Percentiles rank a stretch among this genome's conserved stretches.
Evolutionary conservation across 371 early-diverging fungal species (phyloP).

Genomic region (Lichtheimia ramosa): DNA sequence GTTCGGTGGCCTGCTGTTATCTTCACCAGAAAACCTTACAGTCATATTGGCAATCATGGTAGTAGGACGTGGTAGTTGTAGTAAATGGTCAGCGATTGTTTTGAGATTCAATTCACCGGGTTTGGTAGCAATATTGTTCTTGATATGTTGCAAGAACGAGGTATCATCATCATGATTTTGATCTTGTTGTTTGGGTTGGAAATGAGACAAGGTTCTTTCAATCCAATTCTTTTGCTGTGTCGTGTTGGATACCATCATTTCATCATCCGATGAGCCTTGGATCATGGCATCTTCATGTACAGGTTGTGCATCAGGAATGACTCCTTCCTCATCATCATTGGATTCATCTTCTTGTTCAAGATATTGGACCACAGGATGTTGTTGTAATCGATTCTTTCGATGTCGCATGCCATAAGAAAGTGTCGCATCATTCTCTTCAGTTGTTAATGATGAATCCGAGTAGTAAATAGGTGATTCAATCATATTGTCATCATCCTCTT

Average conservation of each 20-base stretch:
- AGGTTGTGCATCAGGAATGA: constrained; percentile 18
- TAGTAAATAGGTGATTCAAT: not conserved
- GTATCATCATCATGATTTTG: constrained; percentile 11
- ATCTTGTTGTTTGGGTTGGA: constrained; percentile 23
- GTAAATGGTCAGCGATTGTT: constrained; percentile 36
- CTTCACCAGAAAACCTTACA: constrained; percentile 21
- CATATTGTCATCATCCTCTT: not conserved
- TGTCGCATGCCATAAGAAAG: constrained; percentile 16
- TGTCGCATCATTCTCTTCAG: not conserved
- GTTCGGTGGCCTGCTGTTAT: not conserved
- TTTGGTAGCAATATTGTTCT: constrained; percentile 43
- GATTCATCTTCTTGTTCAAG: constrained; percentile 13
- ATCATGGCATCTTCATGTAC: constrained; percentile 13
- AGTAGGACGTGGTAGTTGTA: constrained; percentile 40
- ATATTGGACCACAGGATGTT: constrained; percentile 27
- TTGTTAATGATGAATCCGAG: constrained; percentile 29
- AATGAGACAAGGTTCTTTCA: constrained; percentile 46
- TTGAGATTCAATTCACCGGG: constrained; percentile 35
- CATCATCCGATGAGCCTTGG: constrained; percentile 17
- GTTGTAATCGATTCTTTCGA: constrained; percentile 12
- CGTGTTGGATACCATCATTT: constrained; percentile 2
- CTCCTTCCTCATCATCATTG: constrained; percentile 16
- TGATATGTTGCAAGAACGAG: constrained; percentile 40
- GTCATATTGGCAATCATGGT: constrained; percentile 43
- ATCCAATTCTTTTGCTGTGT: constrained; percentile 32